These are phyloP conservation scores for Ophiostoma sp. DNA, from an alignment of 2,329 filamentous ascomycete species.

Conservation along the genomic window DNA sequence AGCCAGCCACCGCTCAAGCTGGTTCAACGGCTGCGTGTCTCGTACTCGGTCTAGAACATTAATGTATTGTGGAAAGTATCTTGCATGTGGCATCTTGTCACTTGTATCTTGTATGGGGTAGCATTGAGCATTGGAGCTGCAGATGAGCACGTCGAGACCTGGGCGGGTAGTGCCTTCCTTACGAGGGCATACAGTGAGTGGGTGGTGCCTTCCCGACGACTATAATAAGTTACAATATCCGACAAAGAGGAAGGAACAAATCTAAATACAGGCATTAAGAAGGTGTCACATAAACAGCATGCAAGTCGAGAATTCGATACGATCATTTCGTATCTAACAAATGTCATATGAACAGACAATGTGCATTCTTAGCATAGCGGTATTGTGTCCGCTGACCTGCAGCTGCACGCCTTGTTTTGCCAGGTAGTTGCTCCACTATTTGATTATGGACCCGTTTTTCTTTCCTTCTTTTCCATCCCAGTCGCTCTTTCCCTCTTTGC, in stretches of 20 bases:
- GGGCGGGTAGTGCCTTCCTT: constrained; percentile 9
- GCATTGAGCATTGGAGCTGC: constrained; percentile 11
- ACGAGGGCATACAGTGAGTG: not conserved
- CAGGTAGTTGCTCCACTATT: not conserved
- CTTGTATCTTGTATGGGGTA: constrained; percentile 3
- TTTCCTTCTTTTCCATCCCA: not conserved
- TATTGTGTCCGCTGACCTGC: constrained; percentile 7
- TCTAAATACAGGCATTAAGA: not conserved
- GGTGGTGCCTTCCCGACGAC: not conserved
- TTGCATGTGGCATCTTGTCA: not conserved
- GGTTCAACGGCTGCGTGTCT: not conserved
- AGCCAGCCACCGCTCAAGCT: not conserved
- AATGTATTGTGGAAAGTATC: not conserved
- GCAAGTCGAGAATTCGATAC: not conserved
- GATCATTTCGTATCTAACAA: not conserved
- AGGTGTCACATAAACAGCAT: not conserved
- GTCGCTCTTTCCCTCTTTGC: not conserved
- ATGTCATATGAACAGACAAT: constrained; percentile 2
- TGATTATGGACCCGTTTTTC: not conserved
- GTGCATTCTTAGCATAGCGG: not conserved
- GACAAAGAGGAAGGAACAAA: not conserved
- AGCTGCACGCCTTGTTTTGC: constrained; percentile 14
- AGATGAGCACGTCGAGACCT: not conserved
- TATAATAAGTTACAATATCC: not conserved
- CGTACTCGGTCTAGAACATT: constrained; percentile 4